Evolutionary conservation across 1,139 yeast species (phyloP).

Genomic region (Candida tropicalis): DNA sequence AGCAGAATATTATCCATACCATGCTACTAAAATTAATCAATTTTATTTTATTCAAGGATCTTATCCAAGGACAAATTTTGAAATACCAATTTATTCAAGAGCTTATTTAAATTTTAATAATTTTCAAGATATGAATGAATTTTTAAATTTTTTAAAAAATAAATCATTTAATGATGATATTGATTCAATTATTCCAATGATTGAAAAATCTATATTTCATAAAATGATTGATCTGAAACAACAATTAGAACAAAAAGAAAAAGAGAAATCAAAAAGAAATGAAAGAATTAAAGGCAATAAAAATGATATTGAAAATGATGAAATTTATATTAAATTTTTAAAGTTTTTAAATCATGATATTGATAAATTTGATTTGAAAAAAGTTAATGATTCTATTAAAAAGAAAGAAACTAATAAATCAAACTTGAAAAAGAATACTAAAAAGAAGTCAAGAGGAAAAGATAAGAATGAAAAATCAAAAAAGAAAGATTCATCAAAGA

Average conservation of each 20-base stretch:
- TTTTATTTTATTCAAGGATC: slow-evolving; percentile 24
- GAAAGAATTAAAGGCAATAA: slow-evolving; percentile 14
- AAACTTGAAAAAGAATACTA: neutral
- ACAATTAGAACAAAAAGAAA: neutral
- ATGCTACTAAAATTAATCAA: slow-evolving; percentile 16
- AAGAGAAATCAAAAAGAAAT: slow-evolving; percentile 7
- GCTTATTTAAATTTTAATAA: slow-evolving; percentile 29
- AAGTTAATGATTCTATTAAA: slow-evolving; percentile 12
- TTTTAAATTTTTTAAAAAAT: slow-evolving; percentile 20
- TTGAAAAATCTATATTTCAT: slow-evolving; percentile 27
- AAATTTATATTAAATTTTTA: slow-evolving; percentile 15
- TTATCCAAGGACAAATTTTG: slow-evolving; percentile 25
- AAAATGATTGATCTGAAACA: slow-evolving; percentile 21
- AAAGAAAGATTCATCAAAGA: neutral
- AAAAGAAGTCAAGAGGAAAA: neutral
- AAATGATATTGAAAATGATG: slow-evolving; percentile 18
- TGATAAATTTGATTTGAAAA: slow-evolving; percentile 18
- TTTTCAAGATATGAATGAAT: slow-evolving; percentile 17
- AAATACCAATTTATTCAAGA: slow-evolving; percentile 30
- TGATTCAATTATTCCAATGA: slow-evolving; percentile 28
- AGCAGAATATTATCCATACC: slow-evolving; percentile 17
- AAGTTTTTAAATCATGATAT: slow-evolving; percentile 15
- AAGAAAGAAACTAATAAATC: slow-evolving; percentile 5
- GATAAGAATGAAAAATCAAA: neutral
- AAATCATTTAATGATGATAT: slow-evolving; percentile 26